phyloP scores from a whole-genome alignment of 176 grass and related monocot genomes.

The Tuctoria greenei region DNA sequence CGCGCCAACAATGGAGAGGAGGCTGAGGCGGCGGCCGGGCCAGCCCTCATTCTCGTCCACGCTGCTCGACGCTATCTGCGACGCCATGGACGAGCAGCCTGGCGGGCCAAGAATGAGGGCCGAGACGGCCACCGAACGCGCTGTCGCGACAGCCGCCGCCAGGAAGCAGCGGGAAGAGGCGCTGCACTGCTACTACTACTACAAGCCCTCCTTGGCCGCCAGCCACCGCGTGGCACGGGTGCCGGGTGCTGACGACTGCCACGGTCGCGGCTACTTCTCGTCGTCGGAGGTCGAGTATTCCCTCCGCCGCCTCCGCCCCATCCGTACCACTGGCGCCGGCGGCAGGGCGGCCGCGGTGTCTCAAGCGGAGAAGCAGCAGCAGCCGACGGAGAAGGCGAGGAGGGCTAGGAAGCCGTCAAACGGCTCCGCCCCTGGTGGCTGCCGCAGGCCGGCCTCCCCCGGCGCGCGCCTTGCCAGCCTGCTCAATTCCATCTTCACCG shows the following conservation, averaged over 20 bases:
- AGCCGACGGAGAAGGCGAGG: no score
- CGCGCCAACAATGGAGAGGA: slow-evolving; percentile 15
- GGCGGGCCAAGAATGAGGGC: slow-evolving; percentile 6
- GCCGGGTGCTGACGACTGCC: no score
- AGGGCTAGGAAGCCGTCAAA: slow-evolving; percentile 34
- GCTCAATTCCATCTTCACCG: slow-evolving; percentile 69
- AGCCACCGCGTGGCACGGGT: no score
- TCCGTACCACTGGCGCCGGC: no score
- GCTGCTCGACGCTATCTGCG: slow-evolving; percentile 87
- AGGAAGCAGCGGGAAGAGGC: slow-evolving; percentile 24
- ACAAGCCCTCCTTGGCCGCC: no score
- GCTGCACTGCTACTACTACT: slow-evolving; percentile 12
- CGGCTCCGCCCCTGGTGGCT: slow-evolving; percentile 17
- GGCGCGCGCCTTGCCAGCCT: slow-evolving; percentile 62
- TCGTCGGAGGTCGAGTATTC: no score
- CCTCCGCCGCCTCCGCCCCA: no score
- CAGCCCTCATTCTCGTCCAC: slow-evolving; percentile 94
- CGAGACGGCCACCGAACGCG: neutral
- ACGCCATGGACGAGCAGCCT: slow-evolving; percentile 70
- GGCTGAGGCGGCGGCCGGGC: slow-evolving; percentile 32
- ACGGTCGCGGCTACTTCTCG: no score
- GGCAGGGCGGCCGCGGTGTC: no score
- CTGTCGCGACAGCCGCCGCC: neutral
- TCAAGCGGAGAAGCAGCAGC: no score
- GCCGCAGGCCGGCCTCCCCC: slow-evolving; percentile 53